Evolutionary conservation across 768 basidiomycete species (phyloP), one percentile per base, ranked within the genome.

Genomic region (Cystoderma amianthinum): DNA sequence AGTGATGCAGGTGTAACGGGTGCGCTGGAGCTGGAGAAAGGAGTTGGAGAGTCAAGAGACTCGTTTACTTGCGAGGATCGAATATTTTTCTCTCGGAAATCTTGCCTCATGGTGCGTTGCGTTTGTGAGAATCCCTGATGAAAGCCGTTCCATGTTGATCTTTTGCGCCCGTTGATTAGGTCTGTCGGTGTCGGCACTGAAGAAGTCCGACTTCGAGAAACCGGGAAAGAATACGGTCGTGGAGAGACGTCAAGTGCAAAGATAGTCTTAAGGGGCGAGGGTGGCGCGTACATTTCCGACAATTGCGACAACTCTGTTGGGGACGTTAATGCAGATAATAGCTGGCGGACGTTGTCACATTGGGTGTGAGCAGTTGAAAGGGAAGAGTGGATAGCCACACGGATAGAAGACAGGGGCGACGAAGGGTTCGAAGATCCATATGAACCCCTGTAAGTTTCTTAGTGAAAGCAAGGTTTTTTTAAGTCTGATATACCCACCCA

Each of bases 271-370:
- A 45, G 52, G 3, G 85, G 82, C 0, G 82, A 85, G 0, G 86
- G 74, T 4, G 89, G 88, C 0, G 86, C 85, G 57, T 92, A 92
- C 89, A 92, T 92, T 61, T 88, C 88, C 9, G 84, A 68, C 9
- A 92, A 69, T 54, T 86, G 88, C 7, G 81, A 70, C n/a, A 89
- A 65, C 48, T 85, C 80, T 11, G 71, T 57, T 5, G 84, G 81
- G 5, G 74, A 76, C 0, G 88, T 82, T 35, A 92, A 74, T 11
- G 87, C 88, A 5, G 81, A 72, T 36, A 92, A 72, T 2, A 90
- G 73, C 38, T 82, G 80, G 22, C 89, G 83, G 48, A 91, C 77
- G 44, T 84, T 85, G 54, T 90, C 88, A 53, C 81, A 85, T 59
- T 91, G 87, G 0, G 71, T 78, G 52, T 87, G 83, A 0, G 85